These are phyloP conservation scores for Sphaerulina musiva DNA, from an alignment of 2,329 filamentous ascomycete genomes.

Conservation along the genomic window DNA sequence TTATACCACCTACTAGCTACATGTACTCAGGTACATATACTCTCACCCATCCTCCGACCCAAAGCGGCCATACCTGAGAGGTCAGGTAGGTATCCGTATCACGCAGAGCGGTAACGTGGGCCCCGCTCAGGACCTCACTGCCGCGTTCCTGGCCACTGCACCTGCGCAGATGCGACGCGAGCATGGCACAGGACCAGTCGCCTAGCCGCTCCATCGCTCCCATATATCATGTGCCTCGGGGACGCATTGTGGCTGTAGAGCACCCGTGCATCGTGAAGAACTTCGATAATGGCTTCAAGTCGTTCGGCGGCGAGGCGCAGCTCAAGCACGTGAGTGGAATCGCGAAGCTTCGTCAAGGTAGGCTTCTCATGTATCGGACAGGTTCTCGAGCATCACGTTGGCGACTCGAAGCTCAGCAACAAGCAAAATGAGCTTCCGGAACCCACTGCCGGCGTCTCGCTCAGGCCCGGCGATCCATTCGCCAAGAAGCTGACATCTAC, in stretches of 20 bases:
- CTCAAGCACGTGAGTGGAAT: constrained; percentile 46
- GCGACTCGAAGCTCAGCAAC: constrained; percentile 26
- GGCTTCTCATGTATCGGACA: constrained; percentile 17
- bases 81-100: too few relatives aligned
- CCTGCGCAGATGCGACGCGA: background rate
- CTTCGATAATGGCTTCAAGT: constrained; percentile 56
- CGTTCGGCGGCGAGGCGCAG: constrained; percentile 52
- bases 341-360: background rate
- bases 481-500: constrained; percentile 72
- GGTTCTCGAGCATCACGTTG: constrained; percentile 31
- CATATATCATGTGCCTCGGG: constrained; percentile 48
- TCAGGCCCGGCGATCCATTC: constrained; percentile 73
- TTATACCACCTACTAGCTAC: too few relatives aligned
- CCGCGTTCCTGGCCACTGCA: background rate
- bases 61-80: too few relatives aligned
- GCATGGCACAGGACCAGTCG: background rate
- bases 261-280: constrained; percentile 62
- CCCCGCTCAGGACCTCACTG: background rate
- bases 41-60: too few relatives aligned
- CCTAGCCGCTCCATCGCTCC: constrained; percentile 8
- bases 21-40: too few relatives aligned
- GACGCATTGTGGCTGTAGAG: constrained; percentile 55
- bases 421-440: constrained; percentile 30
- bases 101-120: too few relatives aligned
- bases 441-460: constrained; percentile 58